Evolutionary conservation across 2,329 filamentous ascomycete species (phyloP), one percentile per base, ranked within the genome.

Genomic region (Mollisia scopiformis): DNA sequence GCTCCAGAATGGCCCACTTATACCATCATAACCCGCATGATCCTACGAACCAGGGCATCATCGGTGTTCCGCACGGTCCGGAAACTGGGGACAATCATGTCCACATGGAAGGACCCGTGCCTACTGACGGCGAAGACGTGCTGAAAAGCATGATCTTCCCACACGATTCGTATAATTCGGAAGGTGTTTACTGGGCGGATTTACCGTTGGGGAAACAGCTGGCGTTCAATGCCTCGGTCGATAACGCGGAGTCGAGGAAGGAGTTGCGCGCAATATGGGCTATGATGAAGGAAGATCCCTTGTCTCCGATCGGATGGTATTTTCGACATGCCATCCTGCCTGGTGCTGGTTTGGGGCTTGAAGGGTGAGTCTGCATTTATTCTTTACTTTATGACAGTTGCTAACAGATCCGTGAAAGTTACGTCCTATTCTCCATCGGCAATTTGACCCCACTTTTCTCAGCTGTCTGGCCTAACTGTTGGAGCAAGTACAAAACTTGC

Each of bases 391-490:
- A 33, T 11, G 21, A n/a, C 27, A 27, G n/a, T 27, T 47, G 16
- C 30, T 37, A 3, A 31, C 60, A 68, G 59, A 69, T 31, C 1
- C n/a, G 6, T 21, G 31, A 7, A 59, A 87, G 92, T 70, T 98
- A 97, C 74, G 93, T 97, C 46, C 84, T 98, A 19, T 98, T 98
- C 82, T 97, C 93, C 65, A 97, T 98, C 68, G 94, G 94, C 59
- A 97, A 97, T 76, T 81, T 98, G 66, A 87, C 90, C 72, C 91
- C 93, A 4, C 83, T 97, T 11, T 94, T 97, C 73, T 77, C 86
- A 63, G 82, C 85, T 33, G 86, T 87, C 6, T 98, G 93, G 84
- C 85, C 87, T 1, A 69, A 78, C 2, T 98, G 94, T 80, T 98
- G 94, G 94, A 79, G 80, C 25, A 74, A 73, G 0, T 75, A 83